A percentile compares a stretch with the other conserved stretches of the same genome.
phyloP scores from a whole-genome alignment of 2,329 filamentous ascomycete genomes.

The Botrytis porri region DNA sequence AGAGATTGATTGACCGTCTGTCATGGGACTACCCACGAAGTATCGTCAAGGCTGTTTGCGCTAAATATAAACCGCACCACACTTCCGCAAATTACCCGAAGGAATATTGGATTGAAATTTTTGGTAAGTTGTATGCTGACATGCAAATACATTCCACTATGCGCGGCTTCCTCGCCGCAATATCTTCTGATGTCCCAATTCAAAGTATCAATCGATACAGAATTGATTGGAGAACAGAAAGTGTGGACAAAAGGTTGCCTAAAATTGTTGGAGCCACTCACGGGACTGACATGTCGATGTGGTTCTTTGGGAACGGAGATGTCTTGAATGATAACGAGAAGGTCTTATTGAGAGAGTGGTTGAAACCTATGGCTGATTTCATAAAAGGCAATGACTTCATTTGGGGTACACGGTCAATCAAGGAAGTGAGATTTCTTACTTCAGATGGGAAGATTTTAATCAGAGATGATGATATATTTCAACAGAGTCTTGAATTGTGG shows the following conservation, averaged over 20 bases:
- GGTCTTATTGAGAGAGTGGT: conserved; percentile 21
- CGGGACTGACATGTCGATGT: conserved; percentile 25
- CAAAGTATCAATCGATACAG: conserved; percentile 23
- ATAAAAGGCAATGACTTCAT: conserved; percentile 16
- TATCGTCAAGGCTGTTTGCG: conserved; percentile 17
- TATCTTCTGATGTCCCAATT: conserved; percentile 17
- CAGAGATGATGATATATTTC: conserved; percentile 23
- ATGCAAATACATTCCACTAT: conserved; percentile 28
- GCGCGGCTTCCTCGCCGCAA: conserved; percentile 22
- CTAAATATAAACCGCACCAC: conserved; percentile 8
- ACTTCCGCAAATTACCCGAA: neutral
- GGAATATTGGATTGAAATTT: conserved; percentile 23
- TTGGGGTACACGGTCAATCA: conserved; percentile 22
- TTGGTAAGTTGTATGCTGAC: conserved; percentile 25
- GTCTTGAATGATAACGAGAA: conserved; percentile 19
- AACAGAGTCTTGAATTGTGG: conserved; percentile 23
- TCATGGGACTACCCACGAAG: conserved; percentile 27
- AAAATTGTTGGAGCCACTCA: conserved; percentile 23
- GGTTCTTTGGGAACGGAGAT: conserved; percentile 28
- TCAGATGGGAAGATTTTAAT: conserved; percentile 21
- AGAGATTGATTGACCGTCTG: conserved; percentile 21
- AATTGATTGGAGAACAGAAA: conserved; percentile 25
- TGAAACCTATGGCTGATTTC: conserved; percentile 23
- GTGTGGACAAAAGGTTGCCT: conserved; percentile 23
- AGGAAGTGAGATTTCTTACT: conserved; percentile 22